Conservation (phyloP, 2,329 filamentous ascomycete genomes). For the Epichloe sibirici region DNA sequence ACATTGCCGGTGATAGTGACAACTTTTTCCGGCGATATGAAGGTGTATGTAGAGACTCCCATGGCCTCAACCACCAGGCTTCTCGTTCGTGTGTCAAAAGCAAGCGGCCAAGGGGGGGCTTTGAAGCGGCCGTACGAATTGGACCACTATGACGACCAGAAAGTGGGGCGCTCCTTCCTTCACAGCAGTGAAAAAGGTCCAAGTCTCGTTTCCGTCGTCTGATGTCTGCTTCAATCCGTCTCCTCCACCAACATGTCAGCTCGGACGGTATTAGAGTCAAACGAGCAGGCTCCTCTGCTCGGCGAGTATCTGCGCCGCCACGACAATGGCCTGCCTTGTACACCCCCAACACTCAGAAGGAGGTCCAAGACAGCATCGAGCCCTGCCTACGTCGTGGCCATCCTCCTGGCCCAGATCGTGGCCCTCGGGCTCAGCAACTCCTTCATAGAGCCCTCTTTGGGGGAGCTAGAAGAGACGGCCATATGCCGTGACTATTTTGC, state of each 20-base stretch:
- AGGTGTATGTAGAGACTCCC: too few relatives aligned
- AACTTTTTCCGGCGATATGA: too few relatives aligned
- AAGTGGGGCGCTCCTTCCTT: too few relatives aligned
- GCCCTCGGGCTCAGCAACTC: background rate
- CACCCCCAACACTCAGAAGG: background rate
- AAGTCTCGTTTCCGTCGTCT: too few relatives aligned
- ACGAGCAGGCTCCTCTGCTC: background rate
- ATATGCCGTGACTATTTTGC: background rate
- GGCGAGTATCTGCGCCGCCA: background rate
- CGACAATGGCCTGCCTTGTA: background rate
- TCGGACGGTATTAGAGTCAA: background rate
- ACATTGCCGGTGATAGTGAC: too few relatives aligned
- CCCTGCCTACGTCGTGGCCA: background rate
- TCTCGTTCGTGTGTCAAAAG: too few relatives aligned
- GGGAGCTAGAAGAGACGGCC: background rate
- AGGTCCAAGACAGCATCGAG: background rate
- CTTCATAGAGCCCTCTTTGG: background rate
- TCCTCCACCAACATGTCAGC: background rate
- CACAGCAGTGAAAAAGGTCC: too few relatives aligned
- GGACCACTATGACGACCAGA: too few relatives aligned
- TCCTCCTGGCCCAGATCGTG: background rate
- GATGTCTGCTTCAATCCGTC: background rate
- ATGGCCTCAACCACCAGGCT: too few relatives aligned
- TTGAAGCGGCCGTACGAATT: too few relatives aligned
- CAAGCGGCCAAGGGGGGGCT: too few relatives aligned